Base-by-base conservation (phyloP, 2,329 filamentous ascomycete genomes). In the Sordariomycetes sp. region DNA sequence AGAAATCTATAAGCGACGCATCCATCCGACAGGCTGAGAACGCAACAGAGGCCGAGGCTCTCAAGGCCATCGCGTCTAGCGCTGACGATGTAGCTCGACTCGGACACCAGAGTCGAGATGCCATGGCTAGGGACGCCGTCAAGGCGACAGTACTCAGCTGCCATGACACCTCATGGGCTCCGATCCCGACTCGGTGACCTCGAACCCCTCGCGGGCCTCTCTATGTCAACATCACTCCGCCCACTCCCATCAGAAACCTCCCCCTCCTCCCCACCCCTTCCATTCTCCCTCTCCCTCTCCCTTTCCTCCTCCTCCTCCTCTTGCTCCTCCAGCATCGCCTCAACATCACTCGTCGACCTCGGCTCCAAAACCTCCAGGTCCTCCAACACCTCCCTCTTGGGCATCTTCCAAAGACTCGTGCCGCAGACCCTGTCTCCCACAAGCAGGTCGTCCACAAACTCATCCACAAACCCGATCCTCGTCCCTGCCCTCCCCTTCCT, bases 341-440 rank as follows among this genome's bases (percentile, higher is more conserved):
- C 89, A 58, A 93, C 77, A 64, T 91, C 90, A 1, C 88, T 90
- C 60, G 97, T 71, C 40, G 90, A 85, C 63, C 93, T 81, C 55
- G 91, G 88, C 68, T 97, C 93, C 66, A 99, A 68, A 66, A 92
- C 72, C 63, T 96, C 94, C 69, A 96, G 68, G 70, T 99, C 94
- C 74, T 99, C 94, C 62, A 99, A 70, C 56, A 89, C 80, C 63
- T 88, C 85, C 64, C 94, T 79, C 60, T 85, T 85, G 3, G 92
- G 89, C 79, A 99, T 81, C 75, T 96, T 96, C 85, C 90, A 95
- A 64, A 99, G 69, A 67, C 87, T 95, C 3, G 94, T 97, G 43
- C 86, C 93, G 68, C 93, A 97, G 0, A 97, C 87, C 57, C 94
- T 81, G 59, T 95, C 90, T 72, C 96, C 96, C 0, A 83, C 88